Evolutionary conservation across 2,329 filamentous ascomycete genomes (phyloP).

Genomic region (Aspergillus pseudoglaucus): DNA sequence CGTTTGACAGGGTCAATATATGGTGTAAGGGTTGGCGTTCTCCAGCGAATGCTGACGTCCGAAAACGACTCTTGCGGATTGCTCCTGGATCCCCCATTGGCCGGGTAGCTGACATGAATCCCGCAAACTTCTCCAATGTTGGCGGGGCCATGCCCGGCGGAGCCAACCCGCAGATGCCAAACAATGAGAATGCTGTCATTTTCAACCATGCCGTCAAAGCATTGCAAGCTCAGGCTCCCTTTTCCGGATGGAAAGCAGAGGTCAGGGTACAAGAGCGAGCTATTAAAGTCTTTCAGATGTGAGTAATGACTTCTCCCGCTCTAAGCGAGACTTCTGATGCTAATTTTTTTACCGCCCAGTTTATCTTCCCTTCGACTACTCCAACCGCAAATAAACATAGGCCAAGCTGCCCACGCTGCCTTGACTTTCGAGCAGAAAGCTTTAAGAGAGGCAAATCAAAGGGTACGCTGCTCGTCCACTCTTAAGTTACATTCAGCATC

Average conservation of each 20-base stretch:
- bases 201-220: conserved; percentile 33
- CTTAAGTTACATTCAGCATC: neutral
- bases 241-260: conserved; percentile 40
- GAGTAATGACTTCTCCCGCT: conserved; percentile 11
- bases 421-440: conserved; percentile 41
- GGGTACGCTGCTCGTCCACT: conserved; percentile 13
- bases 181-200: conserved; percentile 30
- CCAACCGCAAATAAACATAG: conserved; percentile 34
- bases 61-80: conserved; percentile 24
- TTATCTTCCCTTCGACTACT: conserved; percentile 38
- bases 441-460: conserved; percentile 36
- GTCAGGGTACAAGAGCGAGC: conserved; percentile 35
- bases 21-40: conserved; percentile 6
- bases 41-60: conserved; percentile 33
- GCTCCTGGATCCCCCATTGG: conserved; percentile 30
- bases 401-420: conserved; percentile 35
- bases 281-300: conserved; percentile 40
- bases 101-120: conserved; percentile 39
- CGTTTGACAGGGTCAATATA: neutral
- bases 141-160: conserved; percentile 29
- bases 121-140: conserved; percentile 33
- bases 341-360: conserved; percentile 1
- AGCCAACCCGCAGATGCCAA: conserved; percentile 29
- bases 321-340: neutral
- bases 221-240: conserved; percentile 37